These are phyloP conservation scores for Ophiocordyceps australis DNA, from an alignment of 2,329 filamentous ascomycete species.

Conservation along the genomic window DNA sequence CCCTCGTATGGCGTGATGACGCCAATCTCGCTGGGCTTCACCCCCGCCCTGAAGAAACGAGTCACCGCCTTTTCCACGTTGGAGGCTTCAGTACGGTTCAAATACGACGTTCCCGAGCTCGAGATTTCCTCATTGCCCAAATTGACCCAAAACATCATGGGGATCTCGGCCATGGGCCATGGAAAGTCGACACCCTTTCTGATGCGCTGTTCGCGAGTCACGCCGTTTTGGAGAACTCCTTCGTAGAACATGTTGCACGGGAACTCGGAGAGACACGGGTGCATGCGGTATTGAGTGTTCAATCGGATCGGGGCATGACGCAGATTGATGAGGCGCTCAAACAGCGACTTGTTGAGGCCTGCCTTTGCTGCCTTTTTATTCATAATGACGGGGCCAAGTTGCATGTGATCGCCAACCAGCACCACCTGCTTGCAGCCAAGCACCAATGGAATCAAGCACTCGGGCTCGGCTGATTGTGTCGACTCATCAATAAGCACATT, in stretches of 20 bases:
- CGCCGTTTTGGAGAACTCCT: slow-evolving; percentile 88
- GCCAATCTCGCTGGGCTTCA: slow-evolving; percentile 85
- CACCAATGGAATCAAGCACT: slow-evolving; percentile 97
- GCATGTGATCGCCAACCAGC: slow-evolving; percentile 95
- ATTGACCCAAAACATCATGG: slow-evolving; percentile 99
- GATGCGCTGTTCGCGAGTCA: slow-evolving; percentile 75
- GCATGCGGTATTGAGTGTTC: slow-evolving; percentile 98
- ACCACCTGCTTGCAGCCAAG: slow-evolving; percentile 97
- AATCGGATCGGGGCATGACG: slow-evolving; percentile 78
- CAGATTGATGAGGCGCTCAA: slow-evolving; percentile 89
- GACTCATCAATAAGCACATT: slow-evolving; percentile 97
- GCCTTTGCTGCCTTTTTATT: slow-evolving; percentile 99
- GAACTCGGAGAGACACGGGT: slow-evolving; percentile 90
- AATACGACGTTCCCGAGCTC: slow-evolving; percentile 90
- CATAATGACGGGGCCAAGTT: slow-evolving; percentile 97
- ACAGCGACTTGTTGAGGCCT: slow-evolving; percentile 93
- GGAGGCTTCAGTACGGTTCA: slow-evolving; percentile 90
- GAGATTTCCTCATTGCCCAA: slow-evolving; percentile 96
- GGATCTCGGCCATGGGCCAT: slow-evolving; percentile 83
- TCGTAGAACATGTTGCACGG: slow-evolving; percentile 99
- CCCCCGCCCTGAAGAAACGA: slow-evolving; percentile 95
- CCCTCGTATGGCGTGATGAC: slow-evolving; percentile 98
- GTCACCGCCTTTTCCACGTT: slow-evolving; percentile 99
- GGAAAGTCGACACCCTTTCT: slow-evolving; percentile 93
- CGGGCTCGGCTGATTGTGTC: slow-evolving; percentile 91